A percentile compares a stretch with the other conserved stretches of the same genome.
These are phyloP conservation scores for Nannizzia gypsea DNA, from an alignment of 2,329 filamentous ascomycete species.

Conservation along the genomic window DNA sequence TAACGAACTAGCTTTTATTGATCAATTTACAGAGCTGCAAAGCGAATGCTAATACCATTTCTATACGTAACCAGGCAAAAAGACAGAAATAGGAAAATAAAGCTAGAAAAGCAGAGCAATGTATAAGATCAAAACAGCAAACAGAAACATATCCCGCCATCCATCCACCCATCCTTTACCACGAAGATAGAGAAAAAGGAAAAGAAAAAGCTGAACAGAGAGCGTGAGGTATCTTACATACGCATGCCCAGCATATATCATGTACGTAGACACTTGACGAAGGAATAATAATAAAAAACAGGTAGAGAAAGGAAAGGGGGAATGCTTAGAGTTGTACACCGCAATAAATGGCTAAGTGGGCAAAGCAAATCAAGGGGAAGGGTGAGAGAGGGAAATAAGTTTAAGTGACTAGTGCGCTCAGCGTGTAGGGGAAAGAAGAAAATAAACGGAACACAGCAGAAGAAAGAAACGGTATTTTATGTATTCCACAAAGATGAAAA, in stretches of 20 bases:
- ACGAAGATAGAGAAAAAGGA: neutral
- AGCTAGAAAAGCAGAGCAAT: neutral
- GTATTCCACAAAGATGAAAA: conserved; percentile 3
- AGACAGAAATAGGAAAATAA: neutral
- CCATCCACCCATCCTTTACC: conserved; percentile 1
- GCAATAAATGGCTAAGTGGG: neutral
- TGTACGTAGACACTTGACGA: neutral
- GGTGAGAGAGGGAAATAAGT: neutral
- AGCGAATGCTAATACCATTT: conserved; percentile 1
- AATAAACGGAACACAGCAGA: neutral
- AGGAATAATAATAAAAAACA: neutral
- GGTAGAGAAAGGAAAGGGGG: neutral
- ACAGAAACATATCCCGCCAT: neutral
- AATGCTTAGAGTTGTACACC: neutral
- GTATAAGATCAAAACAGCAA: neutral
- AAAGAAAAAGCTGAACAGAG: neutral
- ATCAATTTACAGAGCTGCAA: neutral
- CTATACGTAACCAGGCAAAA: conserved; percentile 1
- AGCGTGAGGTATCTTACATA: neutral
- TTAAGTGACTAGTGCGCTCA: neutral
- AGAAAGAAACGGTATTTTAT: conserved; percentile 1
- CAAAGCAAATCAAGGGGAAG: neutral
- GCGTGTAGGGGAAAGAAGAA: neutral
- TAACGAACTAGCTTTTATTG: neutral
- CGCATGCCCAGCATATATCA: neutral